A percentile compares a stretch with the other conserved stretches of the same genome.
These are phyloP conservation scores for Sungouiella thailandica DNA, from an alignment of 805 yeast genomes.

Conservation along the genomic window DNA sequence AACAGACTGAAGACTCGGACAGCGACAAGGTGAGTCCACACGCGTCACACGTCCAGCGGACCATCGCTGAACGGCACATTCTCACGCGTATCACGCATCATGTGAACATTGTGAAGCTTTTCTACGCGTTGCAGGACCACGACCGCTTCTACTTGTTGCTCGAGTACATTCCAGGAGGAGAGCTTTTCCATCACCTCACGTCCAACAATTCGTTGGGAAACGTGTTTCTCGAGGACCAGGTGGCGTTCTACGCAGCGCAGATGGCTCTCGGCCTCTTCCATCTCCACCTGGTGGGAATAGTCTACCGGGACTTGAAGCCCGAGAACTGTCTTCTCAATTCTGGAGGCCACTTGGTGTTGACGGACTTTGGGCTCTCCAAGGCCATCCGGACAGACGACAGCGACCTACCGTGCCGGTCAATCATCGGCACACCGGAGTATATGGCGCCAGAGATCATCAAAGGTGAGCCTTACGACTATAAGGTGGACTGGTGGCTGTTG, in stretches of 20 bases:
- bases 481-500: slow-evolving; percentile 46
- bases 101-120: slow-evolving; percentile 37
- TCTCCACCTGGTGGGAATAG: slow-evolving; percentile 74
- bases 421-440: slow-evolving; percentile 70
- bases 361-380: slow-evolving; percentile 78
- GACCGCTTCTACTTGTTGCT: slow-evolving; percentile 39
- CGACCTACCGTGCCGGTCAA: slow-evolving; percentile 42
- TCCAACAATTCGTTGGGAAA: slow-evolving; percentile 29
- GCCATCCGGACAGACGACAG: slow-evolving; percentile 33
- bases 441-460: slow-evolving; percentile 68
- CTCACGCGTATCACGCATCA: slow-evolving; percentile 37
- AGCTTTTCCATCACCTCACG: slow-evolving; percentile 38
- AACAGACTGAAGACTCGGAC: slow-evolving; percentile 21
- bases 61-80: slow-evolving; percentile 16
- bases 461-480: slow-evolving; percentile 44
- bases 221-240: slow-evolving; percentile 55
- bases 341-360: slow-evolving; percentile 74
- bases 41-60: slow-evolving; percentile 14
- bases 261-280: slow-evolving; percentile 73
- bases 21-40: slow-evolving; percentile 9
- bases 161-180: slow-evolving; percentile 43
- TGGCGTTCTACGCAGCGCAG: slow-evolving; percentile 77
- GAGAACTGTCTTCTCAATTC: slow-evolving; percentile 79
- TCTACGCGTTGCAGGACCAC: slow-evolving; percentile 41
- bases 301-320: slow-evolving; percentile 84